A percentile compares a stretch with the other conserved stretches of the same genome.
phyloP scores from a whole-genome alignment of 345 rosid genomes.

The Hibiscus syriacus region DNA sequence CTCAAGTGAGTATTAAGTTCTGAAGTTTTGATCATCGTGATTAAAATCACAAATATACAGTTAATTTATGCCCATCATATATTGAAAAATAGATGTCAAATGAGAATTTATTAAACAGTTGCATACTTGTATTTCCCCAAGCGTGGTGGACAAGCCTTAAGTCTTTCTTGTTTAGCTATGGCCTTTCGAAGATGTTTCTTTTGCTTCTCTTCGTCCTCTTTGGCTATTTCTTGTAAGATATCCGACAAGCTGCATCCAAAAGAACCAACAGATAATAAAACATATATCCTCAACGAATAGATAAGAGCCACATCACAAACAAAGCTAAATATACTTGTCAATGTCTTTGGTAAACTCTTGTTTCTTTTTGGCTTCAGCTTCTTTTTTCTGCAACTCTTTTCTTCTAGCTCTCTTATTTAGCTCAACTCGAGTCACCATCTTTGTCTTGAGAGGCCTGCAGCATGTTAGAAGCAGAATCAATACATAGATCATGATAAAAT shows the following conservation, averaged over 20 bases:
- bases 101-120: background rate
- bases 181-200: slow-evolving; percentile 43
- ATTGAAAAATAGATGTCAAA: background rate
- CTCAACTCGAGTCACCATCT: slow-evolving; percentile 67
- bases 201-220: slow-evolving; percentile 72
- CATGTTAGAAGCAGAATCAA: slow-evolving; percentile 11
- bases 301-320: background rate
- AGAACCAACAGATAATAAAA: slow-evolving; percentile 10
- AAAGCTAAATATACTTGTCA: slow-evolving; percentile 36
- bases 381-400: slow-evolving; percentile 43
- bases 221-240: slow-evolving; percentile 69
- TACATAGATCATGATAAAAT: background rate
- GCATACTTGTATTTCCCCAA: slow-evolving; percentile 92
- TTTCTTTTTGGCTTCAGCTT: slow-evolving; percentile 45
- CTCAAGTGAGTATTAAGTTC: background rate
- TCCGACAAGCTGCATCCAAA: slow-evolving; percentile 45
- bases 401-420: slow-evolving; percentile 66
- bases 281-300: background rate
- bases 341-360: slow-evolving; percentile 53
- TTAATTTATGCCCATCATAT: background rate
- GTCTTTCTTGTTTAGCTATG: slow-evolving; percentile 66
- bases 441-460: slow-evolving; percentile 40
- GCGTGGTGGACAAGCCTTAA: slow-evolving; percentile 74
- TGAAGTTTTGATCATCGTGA: background rate
- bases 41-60: background rate